Conservation (phyloP, 495 filamentous ascomycete genomes). For the Hypomontagnella submonticulosa region DNA sequence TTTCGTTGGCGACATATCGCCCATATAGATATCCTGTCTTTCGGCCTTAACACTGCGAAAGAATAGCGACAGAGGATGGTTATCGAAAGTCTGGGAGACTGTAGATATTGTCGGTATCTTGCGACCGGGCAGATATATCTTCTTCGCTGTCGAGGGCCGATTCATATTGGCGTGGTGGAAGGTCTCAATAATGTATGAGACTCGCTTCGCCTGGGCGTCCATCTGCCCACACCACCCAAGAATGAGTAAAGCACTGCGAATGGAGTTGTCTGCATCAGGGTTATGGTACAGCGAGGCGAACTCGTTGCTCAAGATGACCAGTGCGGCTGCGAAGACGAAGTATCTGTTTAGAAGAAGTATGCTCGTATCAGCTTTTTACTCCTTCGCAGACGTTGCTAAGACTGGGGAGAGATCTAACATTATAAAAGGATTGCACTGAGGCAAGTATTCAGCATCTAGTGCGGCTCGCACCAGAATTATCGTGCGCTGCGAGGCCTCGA, state of each 20-base stretch:
- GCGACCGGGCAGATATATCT: slow-evolving; percentile 40
- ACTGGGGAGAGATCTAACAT: slow-evolving; percentile 57
- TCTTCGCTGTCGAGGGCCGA: slow-evolving; percentile 21
- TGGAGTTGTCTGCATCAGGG: slow-evolving; percentile 63
- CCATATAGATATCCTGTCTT: slow-evolving; percentile 36
- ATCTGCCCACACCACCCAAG: slow-evolving; percentile 69
- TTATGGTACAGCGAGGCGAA: slow-evolving; percentile 72
- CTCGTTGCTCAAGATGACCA: slow-evolving; percentile 75
- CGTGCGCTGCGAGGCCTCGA: slow-evolving; percentile 74
- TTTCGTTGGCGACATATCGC: slow-evolving; percentile 30
- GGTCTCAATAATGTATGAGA: slow-evolving; percentile 70
- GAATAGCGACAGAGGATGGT: slow-evolving; percentile 52
- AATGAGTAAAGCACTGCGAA: slow-evolving; percentile 69
- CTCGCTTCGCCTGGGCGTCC: slow-evolving; percentile 72
- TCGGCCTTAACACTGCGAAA: slow-evolving; percentile 43
- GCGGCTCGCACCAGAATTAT: slow-evolving; percentile 70
- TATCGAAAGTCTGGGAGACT: slow-evolving; percentile 39
- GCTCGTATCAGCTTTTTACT: slow-evolving; percentile 22
- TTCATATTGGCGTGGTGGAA: slow-evolving; percentile 61
- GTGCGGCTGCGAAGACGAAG: slow-evolving; percentile 76
- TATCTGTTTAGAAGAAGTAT: slow-evolving; percentile 55
- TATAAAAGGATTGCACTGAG: slow-evolving; percentile 73
- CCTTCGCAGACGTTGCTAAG: background rate
- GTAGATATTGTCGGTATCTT: slow-evolving; percentile 40
- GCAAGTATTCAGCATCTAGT: slow-evolving; percentile 68